Conservation (phyloP, 2,329 filamentous ascomycete genomes). For the Trichophyton simii region DNA sequence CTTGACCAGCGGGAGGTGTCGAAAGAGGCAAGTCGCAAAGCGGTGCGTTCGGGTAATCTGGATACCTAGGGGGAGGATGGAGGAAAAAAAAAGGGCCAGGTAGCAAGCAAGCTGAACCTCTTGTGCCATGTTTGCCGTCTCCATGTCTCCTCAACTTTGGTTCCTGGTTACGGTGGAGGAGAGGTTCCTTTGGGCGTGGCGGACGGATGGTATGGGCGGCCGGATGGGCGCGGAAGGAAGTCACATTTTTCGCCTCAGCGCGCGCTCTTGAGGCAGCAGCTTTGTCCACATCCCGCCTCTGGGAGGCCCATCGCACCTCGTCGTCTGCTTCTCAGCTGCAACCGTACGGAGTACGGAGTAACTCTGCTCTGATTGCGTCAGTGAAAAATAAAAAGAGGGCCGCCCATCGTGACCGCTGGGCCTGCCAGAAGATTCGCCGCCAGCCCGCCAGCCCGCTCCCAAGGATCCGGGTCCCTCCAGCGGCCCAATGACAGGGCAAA, state of each 20-base stretch:
- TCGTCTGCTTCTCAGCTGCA: neutral
- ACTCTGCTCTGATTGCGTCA: neutral
- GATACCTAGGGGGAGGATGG: neutral
- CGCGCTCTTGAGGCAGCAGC: neutral
- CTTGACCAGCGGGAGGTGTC: neutral
- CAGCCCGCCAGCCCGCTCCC: conserved; percentile 2
- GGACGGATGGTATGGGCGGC: conserved; percentile 2
- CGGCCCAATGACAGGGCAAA: neutral
- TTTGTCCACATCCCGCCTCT: neutral
- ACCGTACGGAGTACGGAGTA: neutral
- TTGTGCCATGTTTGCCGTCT: neutral
- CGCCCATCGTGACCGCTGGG: neutral
- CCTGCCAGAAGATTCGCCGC: conserved; percentile 5
- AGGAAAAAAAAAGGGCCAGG: too few species aligned
- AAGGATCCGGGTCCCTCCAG: conserved; percentile 1
- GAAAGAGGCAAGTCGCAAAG: conserved; percentile 1
- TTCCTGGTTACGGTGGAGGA: neutral
- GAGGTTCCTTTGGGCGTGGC: neutral
- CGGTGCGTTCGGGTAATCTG: neutral
- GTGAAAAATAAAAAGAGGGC: neutral
- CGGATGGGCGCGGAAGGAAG: neutral
- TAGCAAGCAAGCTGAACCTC: neutral
- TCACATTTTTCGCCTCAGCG: neutral
- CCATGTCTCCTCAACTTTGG: neutral
- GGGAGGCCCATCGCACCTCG: neutral